Evolutionary conservation across 352 stramenopile species (phyloP).

Genomic region (Bremia lactucae): DNA sequence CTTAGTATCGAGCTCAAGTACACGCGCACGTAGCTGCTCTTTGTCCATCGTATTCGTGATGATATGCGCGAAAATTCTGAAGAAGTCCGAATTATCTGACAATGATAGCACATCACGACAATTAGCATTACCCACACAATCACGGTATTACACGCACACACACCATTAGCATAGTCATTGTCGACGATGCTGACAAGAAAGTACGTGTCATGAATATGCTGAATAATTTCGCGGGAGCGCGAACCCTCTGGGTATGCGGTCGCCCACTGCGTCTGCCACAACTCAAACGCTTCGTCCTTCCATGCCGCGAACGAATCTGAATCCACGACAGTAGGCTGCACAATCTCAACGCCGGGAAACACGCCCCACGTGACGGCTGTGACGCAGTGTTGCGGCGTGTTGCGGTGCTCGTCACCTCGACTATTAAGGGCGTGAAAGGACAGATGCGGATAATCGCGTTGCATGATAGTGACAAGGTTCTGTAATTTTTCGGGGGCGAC

Average conservation of each 20-base stretch:
- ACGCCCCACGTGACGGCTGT: conserved; percentile 97
- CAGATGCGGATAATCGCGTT: conserved; percentile 56
- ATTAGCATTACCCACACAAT: conserved; percentile 4
- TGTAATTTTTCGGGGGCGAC: conserved; percentile 72
- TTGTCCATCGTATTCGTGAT: conserved; percentile 78
- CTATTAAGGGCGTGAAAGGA: conserved; percentile 74
- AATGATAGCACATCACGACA: not conserved
- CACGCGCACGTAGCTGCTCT: conserved; percentile 50
- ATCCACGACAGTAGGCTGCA: conserved; percentile 96
- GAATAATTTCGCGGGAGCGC: conserved; percentile 38
- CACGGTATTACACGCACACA: conserved; percentile 1
- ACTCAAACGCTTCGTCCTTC: conserved; percentile 94
- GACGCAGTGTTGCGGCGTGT: conserved; percentile 71
- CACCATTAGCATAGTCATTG: conserved; percentile 91
- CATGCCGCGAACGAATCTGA: conserved; percentile 90
- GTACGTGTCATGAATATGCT: conserved; percentile 91
- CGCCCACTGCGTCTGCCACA: conserved; percentile 97
- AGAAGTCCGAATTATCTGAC: conserved; percentile 69
- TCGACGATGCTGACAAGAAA: conserved; percentile 98
- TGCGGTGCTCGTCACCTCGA: conserved; percentile 58
- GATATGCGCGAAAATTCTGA: conserved; percentile 73
- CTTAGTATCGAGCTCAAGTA: conserved; percentile 57
- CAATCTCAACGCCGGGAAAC: conserved; percentile 90
- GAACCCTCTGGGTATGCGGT: conserved; percentile 89
- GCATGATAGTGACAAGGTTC: conserved; percentile 44